A percentile compares a stretch with the other conserved stretches of the same genome.
These are phyloP conservation scores for rapeseed (Brassica napus) DNA, from an alignment of 345 rosid genomes.

Conservation along the genomic window DNA sequence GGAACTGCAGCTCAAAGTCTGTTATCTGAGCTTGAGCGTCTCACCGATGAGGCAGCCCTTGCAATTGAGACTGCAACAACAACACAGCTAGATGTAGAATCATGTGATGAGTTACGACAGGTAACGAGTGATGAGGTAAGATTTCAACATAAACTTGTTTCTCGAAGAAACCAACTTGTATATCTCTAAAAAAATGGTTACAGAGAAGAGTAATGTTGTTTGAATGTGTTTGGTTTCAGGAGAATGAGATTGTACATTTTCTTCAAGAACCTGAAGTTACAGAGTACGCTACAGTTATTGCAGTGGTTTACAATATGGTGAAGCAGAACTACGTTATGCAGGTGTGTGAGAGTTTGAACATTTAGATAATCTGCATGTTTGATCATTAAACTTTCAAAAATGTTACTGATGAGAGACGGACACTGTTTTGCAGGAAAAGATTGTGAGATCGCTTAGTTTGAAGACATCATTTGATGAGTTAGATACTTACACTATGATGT, in stretches of 20 bases:
- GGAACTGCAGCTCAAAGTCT: constrained; percentile 54
- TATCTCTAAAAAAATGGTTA: not conserved
- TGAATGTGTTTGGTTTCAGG: constrained; percentile 29
- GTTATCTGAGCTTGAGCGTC: constrained; percentile 54
- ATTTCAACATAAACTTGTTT: not conserved
- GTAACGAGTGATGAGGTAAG: constrained; percentile 50
- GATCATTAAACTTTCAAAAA: not conserved
- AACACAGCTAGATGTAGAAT: constrained; percentile 33
- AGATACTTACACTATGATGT: constrained; percentile 69
- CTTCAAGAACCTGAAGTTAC: constrained; percentile 43
- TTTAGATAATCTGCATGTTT: not conserved
- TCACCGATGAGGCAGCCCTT: constrained; percentile 48
- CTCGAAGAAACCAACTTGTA: not conserved
- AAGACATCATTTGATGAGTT: constrained; percentile 57
- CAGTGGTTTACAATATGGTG: constrained; percentile 65
- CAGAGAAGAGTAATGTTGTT: constrained; percentile 1
- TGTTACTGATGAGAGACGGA: not conserved
- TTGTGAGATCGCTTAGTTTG: constrained; percentile 60
- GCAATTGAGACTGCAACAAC: constrained; percentile 44
- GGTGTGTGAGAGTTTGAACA: constrained; percentile 38
- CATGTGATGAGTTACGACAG: constrained; percentile 30
- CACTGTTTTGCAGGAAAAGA: constrained; percentile 57
- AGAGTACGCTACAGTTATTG: constrained; percentile 58
- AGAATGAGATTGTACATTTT: constrained; percentile 27
- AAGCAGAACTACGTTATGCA: constrained; percentile 81